Percentiles rank a stretch among this genome's conserved stretches.
phyloP scores from a whole-genome alignment of 257 asterid genomes.

The Penstemon barbatus region DNA sequence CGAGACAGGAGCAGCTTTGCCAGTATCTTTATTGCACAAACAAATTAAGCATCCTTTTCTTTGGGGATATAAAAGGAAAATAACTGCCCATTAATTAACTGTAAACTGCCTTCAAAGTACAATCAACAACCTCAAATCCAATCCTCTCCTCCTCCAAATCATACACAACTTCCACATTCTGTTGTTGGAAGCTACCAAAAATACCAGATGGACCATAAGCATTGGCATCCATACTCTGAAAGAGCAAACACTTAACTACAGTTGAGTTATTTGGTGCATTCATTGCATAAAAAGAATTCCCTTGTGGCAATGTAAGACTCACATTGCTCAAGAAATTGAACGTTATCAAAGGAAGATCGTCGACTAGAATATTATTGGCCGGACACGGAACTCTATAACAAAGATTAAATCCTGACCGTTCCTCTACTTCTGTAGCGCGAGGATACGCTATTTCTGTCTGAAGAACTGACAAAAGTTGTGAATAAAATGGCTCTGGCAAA shows the following conservation, averaged over 20 bases:
- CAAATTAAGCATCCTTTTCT: no score
- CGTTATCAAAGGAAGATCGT: slow-evolving; percentile 53
- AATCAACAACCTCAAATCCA: slow-evolving; percentile 62
- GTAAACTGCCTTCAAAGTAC: slow-evolving; percentile 44
- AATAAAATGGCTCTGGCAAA: slow-evolving; percentile 55
- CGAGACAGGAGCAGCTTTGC: no score
- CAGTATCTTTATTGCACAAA: no score
- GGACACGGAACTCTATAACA: slow-evolving; percentile 52
- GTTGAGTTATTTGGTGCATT: slow-evolving; percentile 53
- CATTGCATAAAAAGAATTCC: slow-evolving; percentile 64
- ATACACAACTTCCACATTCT: slow-evolving; percentile 74
- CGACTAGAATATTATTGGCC: slow-evolving; percentile 32
- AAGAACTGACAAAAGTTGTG: slow-evolving; percentile 48
- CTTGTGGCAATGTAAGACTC: slow-evolving; percentile 50
- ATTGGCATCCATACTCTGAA: slow-evolving; percentile 55
- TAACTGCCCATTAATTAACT: no score
- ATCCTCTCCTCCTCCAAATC: slow-evolving; percentile 68
- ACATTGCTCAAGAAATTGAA: slow-evolving; percentile 63
- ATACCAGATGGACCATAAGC: slow-evolving; percentile 69
- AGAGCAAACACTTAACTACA: slow-evolving; percentile 61
- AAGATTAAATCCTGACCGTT: slow-evolving; percentile 59
- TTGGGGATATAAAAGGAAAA: no score
- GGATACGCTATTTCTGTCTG: slow-evolving; percentile 40
- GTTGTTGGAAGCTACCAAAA: slow-evolving; percentile 75
- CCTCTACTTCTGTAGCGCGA: slow-evolving; percentile 51